phyloP scores from a whole-genome alignment of 2,329 filamentous ascomycete genomes.

The Cladosporium sp. region DNA sequence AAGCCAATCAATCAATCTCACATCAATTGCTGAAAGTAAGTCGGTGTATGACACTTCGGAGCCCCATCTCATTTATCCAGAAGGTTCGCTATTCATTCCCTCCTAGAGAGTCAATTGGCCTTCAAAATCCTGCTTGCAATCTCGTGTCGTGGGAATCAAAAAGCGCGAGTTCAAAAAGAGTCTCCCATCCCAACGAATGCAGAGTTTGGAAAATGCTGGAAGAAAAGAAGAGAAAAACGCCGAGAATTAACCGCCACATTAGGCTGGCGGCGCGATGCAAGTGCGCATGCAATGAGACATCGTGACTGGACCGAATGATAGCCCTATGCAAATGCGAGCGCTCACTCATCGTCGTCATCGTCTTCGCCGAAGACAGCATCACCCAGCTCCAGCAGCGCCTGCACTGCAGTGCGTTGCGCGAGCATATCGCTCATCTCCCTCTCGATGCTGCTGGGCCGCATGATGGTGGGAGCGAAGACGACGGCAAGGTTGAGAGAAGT shows the following conservation, averaged over 20 bases:
- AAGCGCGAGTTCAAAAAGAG: background rate
- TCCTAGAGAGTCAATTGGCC: background rate
- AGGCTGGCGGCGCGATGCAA: background rate
- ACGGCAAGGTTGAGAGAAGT: constrained; percentile 94
- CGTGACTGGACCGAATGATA: background rate
- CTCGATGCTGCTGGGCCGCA: constrained; percentile 86
- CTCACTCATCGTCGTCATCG: constrained; percentile 16
- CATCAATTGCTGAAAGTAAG: background rate
- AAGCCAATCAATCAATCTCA: constrained; percentile 5
- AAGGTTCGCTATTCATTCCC: background rate
- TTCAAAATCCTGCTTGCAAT: background rate
- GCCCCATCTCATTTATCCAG: background rate
- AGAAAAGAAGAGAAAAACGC: background rate
- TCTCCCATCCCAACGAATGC: background rate
- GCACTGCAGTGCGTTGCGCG: constrained; percentile 85
- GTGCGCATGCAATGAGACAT: background rate
- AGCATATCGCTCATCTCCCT: constrained; percentile 96
- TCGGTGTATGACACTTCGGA: background rate
- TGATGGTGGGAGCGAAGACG: constrained; percentile 96
- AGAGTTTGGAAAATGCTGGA: background rate
- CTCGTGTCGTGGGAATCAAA: constrained; percentile 9
- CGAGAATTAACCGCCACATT: background rate
- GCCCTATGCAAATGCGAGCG: background rate
- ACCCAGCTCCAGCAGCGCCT: constrained; percentile 90
- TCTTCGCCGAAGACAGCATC: constrained; percentile 66